These are phyloP conservation scores for Zygosaccharomyces pseudorouxii DNA, from an alignment of 805 yeast genomes.

Conservation along the genomic window DNA sequence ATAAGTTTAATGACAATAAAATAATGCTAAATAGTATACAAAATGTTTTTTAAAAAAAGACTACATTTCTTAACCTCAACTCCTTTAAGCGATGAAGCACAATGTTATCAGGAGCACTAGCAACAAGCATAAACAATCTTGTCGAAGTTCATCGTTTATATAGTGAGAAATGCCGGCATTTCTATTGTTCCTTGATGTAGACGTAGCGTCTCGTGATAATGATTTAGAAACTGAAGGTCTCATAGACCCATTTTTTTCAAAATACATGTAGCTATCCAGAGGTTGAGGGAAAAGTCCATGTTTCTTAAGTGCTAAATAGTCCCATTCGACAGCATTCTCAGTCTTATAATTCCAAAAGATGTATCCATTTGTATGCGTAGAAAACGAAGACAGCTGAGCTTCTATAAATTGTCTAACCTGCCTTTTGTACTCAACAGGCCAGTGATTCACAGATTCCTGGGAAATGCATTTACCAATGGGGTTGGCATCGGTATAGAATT, in stretches of 20 bases:
- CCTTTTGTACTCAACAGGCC: constrained; percentile 41
- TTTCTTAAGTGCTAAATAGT: constrained; percentile 47
- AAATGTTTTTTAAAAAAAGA: neutral
- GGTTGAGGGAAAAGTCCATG: constrained; percentile 60
- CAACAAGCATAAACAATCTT: neutral
- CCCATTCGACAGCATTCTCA: constrained; percentile 65
- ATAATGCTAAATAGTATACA: neutral
- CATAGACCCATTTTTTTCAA: constrained; percentile 25
- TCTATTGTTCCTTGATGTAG: neutral
- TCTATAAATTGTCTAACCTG: constrained; percentile 54
- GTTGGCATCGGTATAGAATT: constrained; percentile 11
- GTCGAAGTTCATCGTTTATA: neutral
- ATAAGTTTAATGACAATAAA: neutral
- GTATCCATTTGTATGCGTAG: constrained; percentile 50
- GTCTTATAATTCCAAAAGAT: constrained; percentile 71
- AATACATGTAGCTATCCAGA: constrained; percentile 48
- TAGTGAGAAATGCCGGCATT: neutral
- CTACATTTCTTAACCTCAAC: too few species aligned
- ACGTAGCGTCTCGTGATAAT: constrained; percentile 14
- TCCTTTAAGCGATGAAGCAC: neutral
- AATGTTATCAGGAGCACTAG: neutral
- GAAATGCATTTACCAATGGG: constrained; percentile 42
- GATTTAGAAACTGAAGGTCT: constrained; percentile 14
- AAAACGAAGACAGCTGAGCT: constrained; percentile 54
- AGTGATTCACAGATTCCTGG: constrained; percentile 35